Conservation (phyloP, 2,329 filamentous ascomycete genomes). For the Pyrenophora teres region DNA sequence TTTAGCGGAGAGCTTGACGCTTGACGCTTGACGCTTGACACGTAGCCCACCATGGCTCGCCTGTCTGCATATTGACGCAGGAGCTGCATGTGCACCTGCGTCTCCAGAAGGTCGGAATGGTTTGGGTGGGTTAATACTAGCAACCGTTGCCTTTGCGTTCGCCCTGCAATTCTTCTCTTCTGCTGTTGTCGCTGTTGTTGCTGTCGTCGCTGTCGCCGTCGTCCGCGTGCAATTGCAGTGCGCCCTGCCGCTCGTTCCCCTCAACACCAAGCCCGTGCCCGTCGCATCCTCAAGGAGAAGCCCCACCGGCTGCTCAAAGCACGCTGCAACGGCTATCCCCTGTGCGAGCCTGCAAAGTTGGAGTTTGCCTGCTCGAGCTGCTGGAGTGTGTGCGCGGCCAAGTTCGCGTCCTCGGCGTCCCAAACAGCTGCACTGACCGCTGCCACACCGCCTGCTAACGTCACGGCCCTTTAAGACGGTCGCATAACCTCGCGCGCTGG, state of each 20-base stretch:
- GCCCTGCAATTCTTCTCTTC: constrained; percentile 33
- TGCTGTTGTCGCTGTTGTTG: constrained; percentile 16
- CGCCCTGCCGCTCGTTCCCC: constrained; percentile 26
- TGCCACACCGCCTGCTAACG: constrained; percentile 46
- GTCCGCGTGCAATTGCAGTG: constrained; percentile 27
- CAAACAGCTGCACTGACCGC: constrained; percentile 46
- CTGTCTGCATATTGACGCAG: constrained; percentile 48
- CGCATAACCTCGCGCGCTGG: constrained; percentile 37
- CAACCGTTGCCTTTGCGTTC: constrained; percentile 30
- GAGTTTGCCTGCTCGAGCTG: constrained; percentile 3
- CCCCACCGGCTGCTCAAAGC: constrained; percentile 13
- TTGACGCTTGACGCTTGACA: constrained; percentile 44
- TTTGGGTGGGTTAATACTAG: constrained; percentile 42
- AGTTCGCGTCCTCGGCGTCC: constrained; percentile 34
- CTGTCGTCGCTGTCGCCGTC: constrained; percentile 9
- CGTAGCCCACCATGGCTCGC: constrained; percentile 44
- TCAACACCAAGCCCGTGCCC: constrained; percentile 18
- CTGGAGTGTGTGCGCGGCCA: constrained; percentile 21
- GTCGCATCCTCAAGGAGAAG: constrained; percentile 20
- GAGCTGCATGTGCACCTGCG: constrained; percentile 40
- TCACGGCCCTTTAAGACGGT: constrained; percentile 42
- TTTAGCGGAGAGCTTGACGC: constrained; percentile 42
- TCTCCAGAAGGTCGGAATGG: constrained; percentile 40
- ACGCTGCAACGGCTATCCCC: constrained; percentile 22
- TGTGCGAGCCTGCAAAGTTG: constrained; percentile 21